Evolutionary conservation across 495 filamentous ascomycete species (phyloP).

Genomic region (Penicillium coffeae): DNA sequence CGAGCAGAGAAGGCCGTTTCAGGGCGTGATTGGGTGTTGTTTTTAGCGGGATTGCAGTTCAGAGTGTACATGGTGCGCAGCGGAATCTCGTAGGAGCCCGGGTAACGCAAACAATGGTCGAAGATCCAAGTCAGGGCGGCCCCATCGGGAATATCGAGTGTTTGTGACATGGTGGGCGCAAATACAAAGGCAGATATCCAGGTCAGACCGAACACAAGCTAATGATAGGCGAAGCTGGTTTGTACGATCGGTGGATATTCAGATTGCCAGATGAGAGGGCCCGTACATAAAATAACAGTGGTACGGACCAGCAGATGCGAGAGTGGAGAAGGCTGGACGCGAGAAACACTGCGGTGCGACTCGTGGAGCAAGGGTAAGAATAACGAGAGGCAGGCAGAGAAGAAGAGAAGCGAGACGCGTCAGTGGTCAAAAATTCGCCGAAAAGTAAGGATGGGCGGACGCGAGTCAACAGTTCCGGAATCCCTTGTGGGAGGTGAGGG

Average conservation of each 20-base stretch:
- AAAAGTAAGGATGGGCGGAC: not conserved
- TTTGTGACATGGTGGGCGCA: constrained; percentile 20
- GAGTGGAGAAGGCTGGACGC: not conserved
- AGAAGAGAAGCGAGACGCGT: not conserved
- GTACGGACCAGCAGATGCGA: not conserved
- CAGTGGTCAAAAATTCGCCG: not conserved
- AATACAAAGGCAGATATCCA: not conserved
- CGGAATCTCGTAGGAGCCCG: constrained; percentile 66
- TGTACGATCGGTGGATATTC: not conserved
- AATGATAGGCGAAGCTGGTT: not conserved
- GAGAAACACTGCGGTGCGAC: not conserved
- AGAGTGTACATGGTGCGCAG: constrained; percentile 71
- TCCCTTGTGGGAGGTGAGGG: not conserved
- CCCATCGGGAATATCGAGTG: constrained; percentile 35
- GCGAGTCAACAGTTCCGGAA: not conserved
- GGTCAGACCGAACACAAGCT: not conserved
- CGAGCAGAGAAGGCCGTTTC: constrained; percentile 33
- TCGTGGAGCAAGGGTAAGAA: not conserved
- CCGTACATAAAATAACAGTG: not conserved
- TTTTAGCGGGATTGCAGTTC: constrained; percentile 56
- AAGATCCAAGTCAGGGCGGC: constrained; percentile 56
- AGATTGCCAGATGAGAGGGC: not conserved
- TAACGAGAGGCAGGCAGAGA: not conserved
- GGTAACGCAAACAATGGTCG: constrained; percentile 65
- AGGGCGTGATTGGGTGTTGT: constrained; percentile 28